Conservation (phyloP, 768 basidiomycete genomes). For the Crucibulum laeve region DNA sequence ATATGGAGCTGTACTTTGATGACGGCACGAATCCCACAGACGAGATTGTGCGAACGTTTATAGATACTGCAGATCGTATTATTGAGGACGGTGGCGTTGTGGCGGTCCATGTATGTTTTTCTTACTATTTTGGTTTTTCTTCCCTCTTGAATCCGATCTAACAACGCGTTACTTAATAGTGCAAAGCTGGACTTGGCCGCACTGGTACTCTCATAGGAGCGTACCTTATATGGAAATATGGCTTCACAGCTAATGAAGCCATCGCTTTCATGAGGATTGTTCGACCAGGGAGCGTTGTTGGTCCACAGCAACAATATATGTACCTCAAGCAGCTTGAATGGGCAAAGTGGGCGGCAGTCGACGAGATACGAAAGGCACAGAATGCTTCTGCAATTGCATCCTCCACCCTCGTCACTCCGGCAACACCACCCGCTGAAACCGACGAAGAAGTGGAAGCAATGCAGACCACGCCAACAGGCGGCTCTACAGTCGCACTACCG, state of each 20-base stretch:
- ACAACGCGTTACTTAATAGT: no score
- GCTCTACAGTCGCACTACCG: constrained; percentile 39
- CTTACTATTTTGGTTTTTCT: constrained; percentile 3
- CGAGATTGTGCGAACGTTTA: constrained; percentile 90
- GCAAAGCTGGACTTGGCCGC: constrained; percentile 94
- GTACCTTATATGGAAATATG: constrained; percentile 98
- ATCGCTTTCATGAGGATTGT: constrained; percentile 99
- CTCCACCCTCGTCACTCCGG: constrained; percentile 59
- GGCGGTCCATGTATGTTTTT: constrained; percentile 74
- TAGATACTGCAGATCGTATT: constrained; percentile 76
- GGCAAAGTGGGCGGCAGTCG: constrained; percentile 88
- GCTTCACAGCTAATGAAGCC: constrained; percentile 92
- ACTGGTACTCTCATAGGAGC: constrained; percentile 97
- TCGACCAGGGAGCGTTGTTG: constrained; percentile 90
- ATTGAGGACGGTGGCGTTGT: constrained; percentile 79
- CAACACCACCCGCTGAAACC: constrained; percentile 75
- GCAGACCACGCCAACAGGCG: constrained; percentile 36
- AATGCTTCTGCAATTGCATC: constrained; percentile 29
- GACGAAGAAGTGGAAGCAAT: constrained; percentile 55
- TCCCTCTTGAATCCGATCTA: constrained; percentile 15
- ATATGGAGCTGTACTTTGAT: constrained; percentile 93
- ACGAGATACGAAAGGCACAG: constrained; percentile 62
- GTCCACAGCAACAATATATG: constrained; percentile 92
- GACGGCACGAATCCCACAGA: constrained; percentile 98
- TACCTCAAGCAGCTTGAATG: constrained; percentile 93